Percentiles rank a stretch among this genome's conserved stretches.
Conservation (phyloP, 805 yeast genomes). For the Kodamaea sagamina region DNA sequence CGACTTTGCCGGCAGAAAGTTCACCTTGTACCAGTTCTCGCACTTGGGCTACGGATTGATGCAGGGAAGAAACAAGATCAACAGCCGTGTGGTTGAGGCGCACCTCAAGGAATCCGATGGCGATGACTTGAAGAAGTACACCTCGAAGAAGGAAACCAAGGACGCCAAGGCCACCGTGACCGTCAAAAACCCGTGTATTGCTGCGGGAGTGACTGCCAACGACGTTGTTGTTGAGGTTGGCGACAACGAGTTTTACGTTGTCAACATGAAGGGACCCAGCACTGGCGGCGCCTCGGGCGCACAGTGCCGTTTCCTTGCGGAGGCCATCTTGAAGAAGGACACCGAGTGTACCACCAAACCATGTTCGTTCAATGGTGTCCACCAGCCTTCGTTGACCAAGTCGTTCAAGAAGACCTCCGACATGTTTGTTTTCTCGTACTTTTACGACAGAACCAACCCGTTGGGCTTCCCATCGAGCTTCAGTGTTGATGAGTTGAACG, state of each 20-base stretch:
- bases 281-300: conserved; percentile 56
- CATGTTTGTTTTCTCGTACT: conserved; percentile 88
- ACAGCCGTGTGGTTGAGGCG: conserved; percentile 59
- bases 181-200: conserved; percentile 79
- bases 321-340: conserved; percentile 79
- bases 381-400: conserved; percentile 86
- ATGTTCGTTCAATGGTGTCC: conserved; percentile 95
- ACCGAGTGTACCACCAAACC: conserved; percentile 71
- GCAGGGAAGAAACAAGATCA: conserved; percentile 87
- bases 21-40: conserved; percentile 85
- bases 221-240: conserved; percentile 61
- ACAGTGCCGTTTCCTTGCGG: conserved; percentile 87
- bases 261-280: conserved; percentile 65
- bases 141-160: conserved; percentile 36
- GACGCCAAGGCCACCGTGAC: conserved; percentile 45
- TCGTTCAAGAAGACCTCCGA: conserved; percentile 76
- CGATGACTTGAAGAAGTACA: conserved; percentile 22
- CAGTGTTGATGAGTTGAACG: conserved; percentile 79
- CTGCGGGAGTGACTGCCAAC: conserved; percentile 69
- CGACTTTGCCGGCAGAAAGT: conserved; percentile 78
- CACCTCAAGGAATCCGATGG: conserved; percentile 38
- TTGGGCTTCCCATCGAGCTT: conserved; percentile 93
- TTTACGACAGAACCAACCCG: conserved; percentile 92
- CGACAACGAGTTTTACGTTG: conserved; percentile 45
- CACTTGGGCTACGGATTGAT: conserved; percentile 95